Evolutionary conservation across 345 rosid genomes (phyloP).

Genomic region (Syzygium aromaticum): DNA sequence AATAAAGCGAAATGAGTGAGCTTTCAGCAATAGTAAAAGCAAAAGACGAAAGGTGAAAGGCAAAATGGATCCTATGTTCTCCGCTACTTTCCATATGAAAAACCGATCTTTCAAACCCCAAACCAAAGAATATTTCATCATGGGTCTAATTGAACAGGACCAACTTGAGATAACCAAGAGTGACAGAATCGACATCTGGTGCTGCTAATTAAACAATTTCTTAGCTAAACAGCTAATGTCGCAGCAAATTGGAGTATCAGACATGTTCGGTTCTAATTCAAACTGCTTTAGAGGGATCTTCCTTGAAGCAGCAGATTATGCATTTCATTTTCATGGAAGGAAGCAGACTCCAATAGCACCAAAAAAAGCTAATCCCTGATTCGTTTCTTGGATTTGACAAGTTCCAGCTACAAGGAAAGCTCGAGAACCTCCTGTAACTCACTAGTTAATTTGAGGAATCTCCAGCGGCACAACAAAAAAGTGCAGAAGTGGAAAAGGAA

Average conservation of each 20-base stretch:
- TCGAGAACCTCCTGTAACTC: background rate
- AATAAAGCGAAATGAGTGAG: slow-evolving; percentile 22
- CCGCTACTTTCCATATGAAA: slow-evolving; percentile 3
- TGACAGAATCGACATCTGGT: background rate
- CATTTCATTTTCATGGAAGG: background rate
- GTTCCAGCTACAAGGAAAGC: background rate
- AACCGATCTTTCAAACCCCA: background rate
- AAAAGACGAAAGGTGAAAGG: slow-evolving; percentile 27
- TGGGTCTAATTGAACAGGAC: background rate
- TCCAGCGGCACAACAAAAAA: background rate
- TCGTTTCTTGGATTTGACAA: background rate
- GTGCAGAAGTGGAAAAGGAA: background rate
- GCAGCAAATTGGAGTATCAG: background rate
- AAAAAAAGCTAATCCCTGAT: background rate
- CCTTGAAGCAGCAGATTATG: background rate
- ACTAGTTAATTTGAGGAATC: background rate
- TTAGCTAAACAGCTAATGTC: background rate
- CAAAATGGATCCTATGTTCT: slow-evolving; percentile 63
- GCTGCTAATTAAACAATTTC: background rate
- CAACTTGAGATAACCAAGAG: background rate
- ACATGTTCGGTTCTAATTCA: background rate
- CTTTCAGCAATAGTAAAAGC: slow-evolving; percentile 46
- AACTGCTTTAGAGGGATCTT: background rate
- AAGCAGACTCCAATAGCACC: background rate
- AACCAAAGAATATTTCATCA: background rate